These are phyloP conservation scores for Xylariaceae sp. DNA, from an alignment of 2,329 filamentous ascomycete species.

Conservation along the genomic window DNA sequence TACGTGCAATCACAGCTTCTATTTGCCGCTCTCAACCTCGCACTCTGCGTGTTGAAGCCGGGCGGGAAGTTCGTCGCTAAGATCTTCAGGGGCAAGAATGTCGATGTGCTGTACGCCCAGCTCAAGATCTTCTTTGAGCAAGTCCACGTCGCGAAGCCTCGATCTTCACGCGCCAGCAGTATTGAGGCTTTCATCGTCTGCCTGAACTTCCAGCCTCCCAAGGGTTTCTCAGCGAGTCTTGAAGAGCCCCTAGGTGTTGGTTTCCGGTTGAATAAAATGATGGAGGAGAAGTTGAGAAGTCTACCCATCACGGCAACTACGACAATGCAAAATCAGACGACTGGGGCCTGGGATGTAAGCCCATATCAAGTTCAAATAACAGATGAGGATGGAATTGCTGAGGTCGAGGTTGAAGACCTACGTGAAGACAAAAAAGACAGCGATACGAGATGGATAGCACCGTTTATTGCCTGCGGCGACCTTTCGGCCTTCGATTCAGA, in stretches of 20 bases:
- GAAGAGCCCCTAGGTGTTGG: constrained; percentile 71
- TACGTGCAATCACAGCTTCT: constrained; percentile 96
- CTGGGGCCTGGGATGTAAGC: constrained; percentile 41
- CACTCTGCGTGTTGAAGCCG: constrained; percentile 84
- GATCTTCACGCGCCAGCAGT: constrained; percentile 91
- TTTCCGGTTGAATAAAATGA: constrained; percentile 48
- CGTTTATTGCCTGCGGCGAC: constrained; percentile 96
- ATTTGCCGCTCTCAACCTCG: constrained; percentile 89
- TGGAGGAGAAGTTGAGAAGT: constrained; percentile 38
- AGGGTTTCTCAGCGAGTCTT: constrained; percentile 69
- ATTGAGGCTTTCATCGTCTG: constrained; percentile 97
- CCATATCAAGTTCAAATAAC: constrained; percentile 15
- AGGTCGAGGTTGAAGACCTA: constrained; percentile 49
- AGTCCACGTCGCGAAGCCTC: constrained; percentile 88
- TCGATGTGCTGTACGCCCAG: constrained; percentile 93
- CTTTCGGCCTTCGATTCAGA: constrained; percentile 93
- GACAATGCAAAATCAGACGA: constrained; percentile 43
- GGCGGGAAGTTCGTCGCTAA: constrained; percentile 97
- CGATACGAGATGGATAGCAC: constrained; percentile 77
- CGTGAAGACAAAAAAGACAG: constrained; percentile 32
- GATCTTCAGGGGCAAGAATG: constrained; percentile 91
- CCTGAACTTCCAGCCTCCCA: constrained; percentile 77
- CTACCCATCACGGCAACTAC: constrained; percentile 39
- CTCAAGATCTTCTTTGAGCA: constrained; percentile 84
- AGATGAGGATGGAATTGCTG: constrained; percentile 37